Conservation (phyloP, 306 rosid genomes). For the Oemleria cerasiformis region DNA sequence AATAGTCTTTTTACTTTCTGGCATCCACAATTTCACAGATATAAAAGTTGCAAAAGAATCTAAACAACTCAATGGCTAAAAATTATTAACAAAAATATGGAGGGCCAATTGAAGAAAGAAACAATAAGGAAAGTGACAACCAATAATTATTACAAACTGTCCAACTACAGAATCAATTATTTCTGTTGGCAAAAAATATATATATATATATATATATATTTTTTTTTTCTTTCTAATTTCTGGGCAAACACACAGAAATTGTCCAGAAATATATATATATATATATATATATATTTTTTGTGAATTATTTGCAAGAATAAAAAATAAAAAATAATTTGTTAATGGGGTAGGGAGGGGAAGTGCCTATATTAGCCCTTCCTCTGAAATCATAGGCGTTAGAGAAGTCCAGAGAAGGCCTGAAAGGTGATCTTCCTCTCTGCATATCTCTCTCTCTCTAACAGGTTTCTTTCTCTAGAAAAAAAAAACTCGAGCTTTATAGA, state of each 20-base stretch:
- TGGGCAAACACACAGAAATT: too few species aligned
- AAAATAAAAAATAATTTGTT: not conserved
- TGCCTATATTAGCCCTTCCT: not conserved
- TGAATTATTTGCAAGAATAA: not conserved
- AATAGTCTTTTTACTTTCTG: not conserved
- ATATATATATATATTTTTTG: too few species aligned
- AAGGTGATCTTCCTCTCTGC: constrained; percentile 17
- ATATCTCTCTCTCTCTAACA: constrained; percentile 21
- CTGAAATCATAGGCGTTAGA: constrained; percentile 16
- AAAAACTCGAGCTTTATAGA: not conserved
- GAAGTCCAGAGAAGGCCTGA: constrained; percentile 36
- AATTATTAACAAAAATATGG: not conserved
- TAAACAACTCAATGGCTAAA: not conserved
- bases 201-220: too few species aligned
- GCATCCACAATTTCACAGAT: not conserved
- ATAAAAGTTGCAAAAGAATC: constrained; percentile 4
- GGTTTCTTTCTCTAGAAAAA: not conserved
- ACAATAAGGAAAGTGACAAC: constrained; percentile 25
- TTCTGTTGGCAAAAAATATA: not conserved
- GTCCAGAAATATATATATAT: too few species aligned
- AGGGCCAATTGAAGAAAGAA: not conserved
- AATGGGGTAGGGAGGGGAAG: not conserved
- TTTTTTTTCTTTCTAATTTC: too few species aligned
- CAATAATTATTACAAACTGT: constrained; percentile 13
- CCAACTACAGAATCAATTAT: constrained; percentile 18